Evolutionary conservation across 257 asterid genomes (phyloP).

Genomic region (Cordia subcordata): DNA sequence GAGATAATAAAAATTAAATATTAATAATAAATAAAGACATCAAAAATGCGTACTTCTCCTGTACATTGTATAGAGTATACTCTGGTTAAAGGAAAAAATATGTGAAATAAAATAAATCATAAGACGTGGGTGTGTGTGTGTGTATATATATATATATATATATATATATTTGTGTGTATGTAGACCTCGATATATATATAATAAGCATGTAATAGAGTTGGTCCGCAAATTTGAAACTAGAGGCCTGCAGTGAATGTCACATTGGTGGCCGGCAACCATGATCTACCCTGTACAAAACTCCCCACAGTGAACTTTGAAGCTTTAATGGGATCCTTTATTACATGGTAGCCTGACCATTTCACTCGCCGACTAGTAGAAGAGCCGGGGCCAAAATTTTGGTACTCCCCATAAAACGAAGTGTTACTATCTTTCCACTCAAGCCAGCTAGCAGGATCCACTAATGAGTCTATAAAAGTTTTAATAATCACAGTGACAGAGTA

Average conservation of each 20-base stretch:
- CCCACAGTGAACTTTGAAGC: slow-evolving; percentile 50
- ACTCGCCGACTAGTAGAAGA: neutral
- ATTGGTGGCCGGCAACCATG: slow-evolving; percentile 62
- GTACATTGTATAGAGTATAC: too few relatives aligned
- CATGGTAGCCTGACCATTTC: slow-evolving; percentile 62
- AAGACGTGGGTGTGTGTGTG: too few relatives aligned
- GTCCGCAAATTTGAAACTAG: slow-evolving; percentile 8
- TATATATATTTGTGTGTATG: too few relatives aligned
- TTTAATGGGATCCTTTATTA: slow-evolving; percentile 42
- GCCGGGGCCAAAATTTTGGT: slow-evolving; percentile 1
- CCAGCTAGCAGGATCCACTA: slow-evolving; percentile 1
- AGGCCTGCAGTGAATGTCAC: slow-evolving; percentile 62
- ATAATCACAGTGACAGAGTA: neutral
- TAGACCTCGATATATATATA: too few relatives aligned
- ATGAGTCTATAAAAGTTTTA: neutral
- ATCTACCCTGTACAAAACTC: slow-evolving; percentile 44
- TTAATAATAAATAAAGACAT: too few relatives aligned
- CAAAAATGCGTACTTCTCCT: too few relatives aligned
- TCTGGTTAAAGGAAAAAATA: too few relatives aligned
- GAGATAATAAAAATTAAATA: too few relatives aligned
- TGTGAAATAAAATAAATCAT: too few relatives aligned
- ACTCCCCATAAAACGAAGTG: slow-evolving; percentile 1
- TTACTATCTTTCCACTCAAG: neutral
- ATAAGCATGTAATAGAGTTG: too few relatives aligned
- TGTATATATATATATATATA: too few relatives aligned